Percentiles rank a stretch among this genome's conserved stretches.
Evolutionary conservation across 495 filamentous ascomycete species (phyloP).

Genomic region (Neurospora sp.): DNA sequence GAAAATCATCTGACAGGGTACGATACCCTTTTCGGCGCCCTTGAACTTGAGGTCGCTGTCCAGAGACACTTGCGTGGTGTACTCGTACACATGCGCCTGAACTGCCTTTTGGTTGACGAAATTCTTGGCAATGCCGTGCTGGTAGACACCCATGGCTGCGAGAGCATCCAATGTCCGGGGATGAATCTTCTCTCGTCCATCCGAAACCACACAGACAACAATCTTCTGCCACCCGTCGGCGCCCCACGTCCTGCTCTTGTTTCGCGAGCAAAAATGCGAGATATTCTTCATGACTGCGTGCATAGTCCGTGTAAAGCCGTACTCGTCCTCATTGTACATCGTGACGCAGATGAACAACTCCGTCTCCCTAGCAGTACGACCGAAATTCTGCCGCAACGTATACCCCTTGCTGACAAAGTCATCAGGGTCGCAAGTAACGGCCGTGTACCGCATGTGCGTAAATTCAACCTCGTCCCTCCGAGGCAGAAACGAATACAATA

Average conservation of each 20-base stretch:
- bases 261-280: constrained; percentile 85
- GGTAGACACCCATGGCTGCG: constrained; percentile 96
- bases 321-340: constrained; percentile 99
- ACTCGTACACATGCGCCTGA: constrained; percentile 93
- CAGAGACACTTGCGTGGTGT: constrained; percentile 94
- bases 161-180: constrained; percentile 90
- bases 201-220: constrained; percentile 90
- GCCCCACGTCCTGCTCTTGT: constrained; percentile 91
- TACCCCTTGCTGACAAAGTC: constrained; percentile 84
- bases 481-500: constrained; percentile 89
- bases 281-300: constrained; percentile 98
- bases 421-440: constrained; percentile 97
- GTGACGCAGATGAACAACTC: constrained; percentile 97
- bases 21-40: constrained; percentile 96
- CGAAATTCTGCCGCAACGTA: constrained; percentile 92
- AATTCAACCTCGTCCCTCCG: constrained; percentile 90
- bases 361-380: constrained; percentile 78
- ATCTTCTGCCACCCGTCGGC: constrained; percentile 99
- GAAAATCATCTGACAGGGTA: constrained; percentile 98
- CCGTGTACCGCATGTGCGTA: constrained; percentile 99
- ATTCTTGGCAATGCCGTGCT: constrained; percentile 98
- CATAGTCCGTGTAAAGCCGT: constrained; percentile 95
- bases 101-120: constrained; percentile 83
- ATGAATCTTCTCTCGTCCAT: constrained; percentile 90
- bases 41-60: constrained; percentile 96